phyloP scores from a whole-genome alignment of 306 rosid species.

The Cercis canadensis region DNA sequence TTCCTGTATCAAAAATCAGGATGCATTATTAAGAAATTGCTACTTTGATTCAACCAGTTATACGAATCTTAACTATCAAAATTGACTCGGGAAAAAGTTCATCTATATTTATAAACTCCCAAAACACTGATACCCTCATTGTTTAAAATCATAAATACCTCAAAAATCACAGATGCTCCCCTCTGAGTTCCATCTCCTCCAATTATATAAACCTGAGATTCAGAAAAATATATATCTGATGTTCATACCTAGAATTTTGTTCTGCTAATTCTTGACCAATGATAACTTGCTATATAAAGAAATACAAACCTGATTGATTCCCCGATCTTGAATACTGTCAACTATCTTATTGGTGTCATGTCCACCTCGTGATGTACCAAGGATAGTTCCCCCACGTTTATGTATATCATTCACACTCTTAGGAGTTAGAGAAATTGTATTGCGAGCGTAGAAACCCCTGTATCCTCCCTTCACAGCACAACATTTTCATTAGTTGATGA shows the following conservation, averaged over 20 bases:
- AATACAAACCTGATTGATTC: constrained; percentile 81
- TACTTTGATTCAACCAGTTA: constrained; percentile 8
- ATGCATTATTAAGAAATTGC: constrained; percentile 24
- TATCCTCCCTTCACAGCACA: constrained; percentile 83
- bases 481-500: not conserved
- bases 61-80: too few species aligned
- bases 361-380: constrained; percentile 95
- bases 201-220: constrained; percentile 86
- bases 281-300: not conserved
- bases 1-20: constrained; percentile 62
- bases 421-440: constrained; percentile 71
- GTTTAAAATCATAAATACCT: constrained; percentile 56
- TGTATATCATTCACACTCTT: constrained; percentile 86
- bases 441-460: constrained; percentile 84
- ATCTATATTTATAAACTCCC: not conserved
- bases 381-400: constrained; percentile 92
- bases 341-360: constrained; percentile 87
- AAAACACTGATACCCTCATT: not conserved
- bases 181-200: constrained; percentile 99
- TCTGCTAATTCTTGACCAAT: not conserved
- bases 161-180: constrained; percentile 90
- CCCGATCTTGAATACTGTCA: constrained; percentile 90
- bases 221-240: constrained; percentile 26
- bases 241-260: constrained; percentile 4
- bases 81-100: not conserved